Percentiles rank a stretch among this genome's conserved stretches.
phyloP scores from a whole-genome alignment of 169 alveolate species.

The Plasmodium inui region DNA sequence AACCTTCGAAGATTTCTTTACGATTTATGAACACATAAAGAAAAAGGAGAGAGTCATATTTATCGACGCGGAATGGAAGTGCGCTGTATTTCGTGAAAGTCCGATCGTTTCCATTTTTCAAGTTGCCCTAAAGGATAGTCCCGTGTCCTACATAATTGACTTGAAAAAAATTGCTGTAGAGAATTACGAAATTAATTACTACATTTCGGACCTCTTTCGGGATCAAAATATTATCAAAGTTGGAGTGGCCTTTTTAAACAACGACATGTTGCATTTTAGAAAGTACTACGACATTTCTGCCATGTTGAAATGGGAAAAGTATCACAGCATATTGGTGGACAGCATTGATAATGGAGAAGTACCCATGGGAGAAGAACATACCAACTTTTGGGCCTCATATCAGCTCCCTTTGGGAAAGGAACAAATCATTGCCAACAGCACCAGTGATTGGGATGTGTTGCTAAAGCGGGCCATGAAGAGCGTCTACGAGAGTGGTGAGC shows the following conservation, averaged over 20 bases:
- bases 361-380: neutral
- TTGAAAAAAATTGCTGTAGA: constrained; percentile 40
- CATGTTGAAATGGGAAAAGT: constrained; percentile 24
- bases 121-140: constrained; percentile 32
- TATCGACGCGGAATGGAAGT: constrained; percentile 70
- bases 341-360: neutral
- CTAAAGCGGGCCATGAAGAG: constrained; percentile 19
- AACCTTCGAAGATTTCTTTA: constrained; percentile 21
- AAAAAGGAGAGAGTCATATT: constrained; percentile 44
- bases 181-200: constrained; percentile 53
- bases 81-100: constrained; percentile 43
- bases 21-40: constrained; percentile 35
- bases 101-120: constrained; percentile 58
- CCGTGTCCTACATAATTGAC: constrained; percentile 31
- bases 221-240: constrained; percentile 57
- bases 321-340: constrained; percentile 24
- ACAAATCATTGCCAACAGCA: neutral
- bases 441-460: neutral
- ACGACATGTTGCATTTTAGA: constrained; percentile 60
- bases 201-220: constrained; percentile 51
- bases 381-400: neutral
- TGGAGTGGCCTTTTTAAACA: constrained; percentile 65
- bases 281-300: constrained; percentile 38
- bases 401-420: neutral
- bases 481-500: neutral